Base-by-base conservation (phyloP, 2,329 filamentous ascomycete species). In the Fusarium temperatum region DNA sequence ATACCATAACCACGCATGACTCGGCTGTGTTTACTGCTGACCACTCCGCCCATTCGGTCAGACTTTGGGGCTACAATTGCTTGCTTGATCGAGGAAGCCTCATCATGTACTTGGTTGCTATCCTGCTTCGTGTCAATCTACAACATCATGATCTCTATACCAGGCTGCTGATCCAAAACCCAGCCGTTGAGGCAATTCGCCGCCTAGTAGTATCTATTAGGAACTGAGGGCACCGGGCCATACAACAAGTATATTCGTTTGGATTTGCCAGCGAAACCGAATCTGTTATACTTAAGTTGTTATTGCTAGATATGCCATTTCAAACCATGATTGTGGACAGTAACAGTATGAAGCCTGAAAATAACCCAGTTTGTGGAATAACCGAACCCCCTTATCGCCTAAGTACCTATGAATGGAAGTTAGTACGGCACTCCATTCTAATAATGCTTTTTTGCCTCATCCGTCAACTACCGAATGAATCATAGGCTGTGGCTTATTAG, bases 31-130 rank as follows among this genome's bases (percentile, higher is more conserved):
- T n/a, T 22, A 35, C 24, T 12, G 5, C 15, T 28, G 51, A 51
- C 41, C 47, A 63, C 36, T 48, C 26, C 22, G n/a, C 35, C 45
- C 48, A 60, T n/a, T 51, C 58, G 30, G 30, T 42, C 63, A 30
- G 20, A n/a, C 32, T 53, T 26, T 41, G 48, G 48, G 39, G 28
- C 15, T 36, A 30, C 32, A 53, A 24, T 70, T 55, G 26, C 45
- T 66, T 62, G 53, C 58, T 62, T 58, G 55, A 54, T 63, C 26
- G 51, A 66, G 24, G 30, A 18, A 60, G 54, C 28, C 18, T 47
- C 50, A 35, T 39, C 20, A 42, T 42, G 22, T 41, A 18, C 20
- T 62, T 66, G 18, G 13, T 26, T 36, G 50, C 32, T 53, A 26
- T 53, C 30, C 50, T 53, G 56, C 61, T 54, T 50, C 55, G 38